A percentile compares a stretch with the other conserved stretches of the same genome.
Evolutionary conservation across 805 yeast species (phyloP).

Genomic region (Kluyveromyces starmeri): DNA sequence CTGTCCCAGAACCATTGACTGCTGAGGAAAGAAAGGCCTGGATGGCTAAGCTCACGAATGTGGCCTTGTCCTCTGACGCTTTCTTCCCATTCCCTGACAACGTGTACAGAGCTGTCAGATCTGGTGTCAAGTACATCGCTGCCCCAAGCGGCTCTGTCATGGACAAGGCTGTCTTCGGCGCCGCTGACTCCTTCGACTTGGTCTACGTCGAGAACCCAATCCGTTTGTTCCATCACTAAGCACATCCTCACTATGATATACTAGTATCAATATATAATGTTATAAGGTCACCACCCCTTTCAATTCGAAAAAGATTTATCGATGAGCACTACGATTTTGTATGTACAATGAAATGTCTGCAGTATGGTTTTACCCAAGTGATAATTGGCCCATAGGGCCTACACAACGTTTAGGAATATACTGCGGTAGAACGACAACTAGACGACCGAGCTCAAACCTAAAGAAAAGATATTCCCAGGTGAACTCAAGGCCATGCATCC

Average conservation of each 20-base stretch:
- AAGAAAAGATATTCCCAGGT: constrained; percentile 27
- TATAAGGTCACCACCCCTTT: too few species aligned
- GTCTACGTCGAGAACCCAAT: constrained; percentile 96
- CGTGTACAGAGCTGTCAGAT: constrained; percentile 92
- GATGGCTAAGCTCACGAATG: constrained; percentile 71
- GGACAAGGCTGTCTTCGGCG: constrained; percentile 92
- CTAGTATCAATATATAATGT: too few species aligned
- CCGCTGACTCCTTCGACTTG: constrained; percentile 84
- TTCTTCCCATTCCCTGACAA: constrained; percentile 99
- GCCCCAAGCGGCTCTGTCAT: constrained; percentile 98
- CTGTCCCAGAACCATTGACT: constrained; percentile 76
- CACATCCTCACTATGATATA: too few species aligned
- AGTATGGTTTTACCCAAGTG: constrained; percentile 99
- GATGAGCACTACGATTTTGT: too few species aligned
- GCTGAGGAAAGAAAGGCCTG: constrained; percentile 79
- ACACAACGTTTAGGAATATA: constrained; percentile 99
- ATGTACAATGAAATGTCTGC: constrained; percentile 56
- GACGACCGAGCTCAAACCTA: constrained; percentile 52
- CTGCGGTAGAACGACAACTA: constrained; percentile 61
- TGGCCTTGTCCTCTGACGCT: constrained; percentile 93
- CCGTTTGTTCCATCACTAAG: constrained; percentile 97
- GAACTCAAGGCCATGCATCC: constrained; percentile 33
- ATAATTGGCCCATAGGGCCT: constrained; percentile 80
- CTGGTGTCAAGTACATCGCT: constrained; percentile 92
- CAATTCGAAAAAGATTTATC: too few species aligned